Evolutionary conservation across 805 yeast species (phyloP).

Genomic region (Kuraishia floccosa): DNA sequence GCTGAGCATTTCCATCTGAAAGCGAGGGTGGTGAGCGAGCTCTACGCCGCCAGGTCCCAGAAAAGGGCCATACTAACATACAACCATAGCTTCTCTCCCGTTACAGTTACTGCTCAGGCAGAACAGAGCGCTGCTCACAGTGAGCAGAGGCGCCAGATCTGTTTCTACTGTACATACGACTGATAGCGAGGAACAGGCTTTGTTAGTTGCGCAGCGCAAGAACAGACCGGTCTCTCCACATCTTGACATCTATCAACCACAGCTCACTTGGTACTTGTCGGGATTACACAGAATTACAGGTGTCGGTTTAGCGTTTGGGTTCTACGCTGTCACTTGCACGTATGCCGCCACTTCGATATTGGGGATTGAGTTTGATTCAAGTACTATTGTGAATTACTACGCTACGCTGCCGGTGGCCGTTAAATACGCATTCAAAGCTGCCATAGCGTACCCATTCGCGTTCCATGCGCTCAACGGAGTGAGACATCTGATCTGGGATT

Average conservation of each 20-base stretch:
- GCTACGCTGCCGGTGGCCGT: slow-evolving; percentile 54
- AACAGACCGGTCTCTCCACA: slow-evolving; percentile 91
- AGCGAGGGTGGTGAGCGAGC: too few species aligned
- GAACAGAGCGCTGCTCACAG: too few species aligned
- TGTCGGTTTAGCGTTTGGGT: slow-evolving; percentile 65
- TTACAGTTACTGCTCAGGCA: neutral
- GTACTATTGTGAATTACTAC: slow-evolving; percentile 38
- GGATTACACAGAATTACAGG: slow-evolving; percentile 83
- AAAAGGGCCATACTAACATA: too few species aligned
- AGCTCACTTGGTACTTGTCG: slow-evolving; percentile 75
- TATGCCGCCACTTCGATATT: slow-evolving; percentile 61
- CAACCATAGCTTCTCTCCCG: neutral
- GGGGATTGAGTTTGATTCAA: slow-evolving; percentile 46
- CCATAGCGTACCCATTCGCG: slow-evolving; percentile 72
- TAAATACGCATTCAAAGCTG: slow-evolving; percentile 55
- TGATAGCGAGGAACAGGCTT: slow-evolving; percentile 50
- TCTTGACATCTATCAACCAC: slow-evolving; percentile 82
- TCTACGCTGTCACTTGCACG: slow-evolving; percentile 66
- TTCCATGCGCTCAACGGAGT: slow-evolving; percentile 82
- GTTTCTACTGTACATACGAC: slow-evolving; percentile 38
- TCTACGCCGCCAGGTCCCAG: too few species aligned
- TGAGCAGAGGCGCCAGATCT: too few species aligned
- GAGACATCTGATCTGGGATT: slow-evolving; percentile 93
- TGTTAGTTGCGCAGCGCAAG: slow-evolving; percentile 71
- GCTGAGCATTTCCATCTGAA: too few species aligned